Evolutionary conservation across 2,329 filamentous ascomycete genomes (phyloP).

Genomic region (Sporothrix mexicana): DNA sequence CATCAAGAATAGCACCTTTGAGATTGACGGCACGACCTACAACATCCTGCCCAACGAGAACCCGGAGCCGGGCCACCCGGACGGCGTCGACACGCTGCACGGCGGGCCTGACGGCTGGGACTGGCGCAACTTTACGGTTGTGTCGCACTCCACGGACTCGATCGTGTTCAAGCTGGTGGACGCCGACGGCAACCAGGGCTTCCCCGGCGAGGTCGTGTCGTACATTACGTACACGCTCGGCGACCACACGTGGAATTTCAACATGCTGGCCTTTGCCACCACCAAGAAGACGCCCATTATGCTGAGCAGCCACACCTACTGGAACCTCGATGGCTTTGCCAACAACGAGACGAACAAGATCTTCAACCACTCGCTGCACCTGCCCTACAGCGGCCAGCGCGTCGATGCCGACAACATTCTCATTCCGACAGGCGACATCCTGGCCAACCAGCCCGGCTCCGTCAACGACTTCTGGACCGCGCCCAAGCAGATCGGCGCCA

Average conservation of each 20-base stretch:
- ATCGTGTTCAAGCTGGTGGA: conserved; percentile 80
- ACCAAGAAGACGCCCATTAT: conserved; percentile 83
- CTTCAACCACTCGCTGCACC: conserved; percentile 73
- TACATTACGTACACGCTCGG: conserved; percentile 75
- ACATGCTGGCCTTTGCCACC: conserved; percentile 72
- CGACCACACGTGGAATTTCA: conserved; percentile 71
- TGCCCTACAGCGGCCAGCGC: conserved; percentile 75
- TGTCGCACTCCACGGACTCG: conserved; percentile 67
- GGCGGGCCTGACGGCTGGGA: conserved; percentile 76
- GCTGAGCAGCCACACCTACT: conserved; percentile 77
- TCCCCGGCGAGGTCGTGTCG: conserved; percentile 77
- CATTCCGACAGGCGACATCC: conserved; percentile 76
- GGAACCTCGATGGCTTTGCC: conserved; percentile 81
- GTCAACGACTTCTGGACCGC: conserved; percentile 83
- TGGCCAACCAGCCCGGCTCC: conserved; percentile 68
- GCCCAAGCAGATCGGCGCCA: conserved; percentile 78
- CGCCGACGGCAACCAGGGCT: conserved; percentile 74
- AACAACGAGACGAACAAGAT: conserved; percentile 70
- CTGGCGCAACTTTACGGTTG: conserved; percentile 77
- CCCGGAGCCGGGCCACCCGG: conserved; percentile 54
- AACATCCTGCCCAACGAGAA: conserved; percentile 69
- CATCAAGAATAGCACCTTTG: conserved; percentile 77
- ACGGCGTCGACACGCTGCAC: conserved; percentile 69
- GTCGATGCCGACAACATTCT: conserved; percentile 72
- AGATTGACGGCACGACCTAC: conserved; percentile 67